A percentile compares a stretch with the other conserved stretches of the same genome.
These are phyloP conservation scores for Recurvomyces mirabilis DNA, from an alignment of 495 filamentous ascomycete species.

Conservation along the genomic window DNA sequence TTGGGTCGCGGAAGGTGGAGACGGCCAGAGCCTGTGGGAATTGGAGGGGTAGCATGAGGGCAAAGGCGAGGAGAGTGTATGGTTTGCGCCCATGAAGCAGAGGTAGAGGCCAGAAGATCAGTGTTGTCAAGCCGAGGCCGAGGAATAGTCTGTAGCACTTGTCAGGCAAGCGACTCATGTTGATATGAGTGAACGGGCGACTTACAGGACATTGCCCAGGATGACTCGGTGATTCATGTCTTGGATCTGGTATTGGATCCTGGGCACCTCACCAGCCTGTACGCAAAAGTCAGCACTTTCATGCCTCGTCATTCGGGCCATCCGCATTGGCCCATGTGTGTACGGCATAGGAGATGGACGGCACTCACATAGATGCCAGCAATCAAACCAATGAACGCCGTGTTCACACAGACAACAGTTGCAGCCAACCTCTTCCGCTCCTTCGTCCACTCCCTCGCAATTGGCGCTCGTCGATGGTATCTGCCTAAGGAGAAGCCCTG, in stretches of 20 bases:
- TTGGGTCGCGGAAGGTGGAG: conserved; percentile 42
- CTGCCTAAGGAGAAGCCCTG: conserved; percentile 22
- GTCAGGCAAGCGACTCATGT: not conserved
- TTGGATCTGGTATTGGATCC: conserved; percentile 60
- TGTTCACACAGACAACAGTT: conserved; percentile 56
- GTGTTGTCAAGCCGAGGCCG: conserved; percentile 54
- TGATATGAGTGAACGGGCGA: not conserved
- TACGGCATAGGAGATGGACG: too few species aligned
- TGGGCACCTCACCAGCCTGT: conserved; percentile 55
- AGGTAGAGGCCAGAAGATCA: conserved; percentile 62
- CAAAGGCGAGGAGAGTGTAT: conserved; percentile 53
- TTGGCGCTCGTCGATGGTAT: conserved; percentile 27
- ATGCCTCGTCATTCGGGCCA: too few species aligned
- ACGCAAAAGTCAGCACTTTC: conserved; percentile 6
- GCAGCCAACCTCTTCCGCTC: conserved; percentile 55
- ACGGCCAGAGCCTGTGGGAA: conserved; percentile 62
- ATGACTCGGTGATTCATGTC: conserved; percentile 54
- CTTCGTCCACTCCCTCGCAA: conserved; percentile 54
- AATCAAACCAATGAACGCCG: conserved; percentile 53
- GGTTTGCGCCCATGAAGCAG: conserved; percentile 68
- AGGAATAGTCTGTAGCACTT: conserved; percentile 40
- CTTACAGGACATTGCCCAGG: conserved; percentile 55
- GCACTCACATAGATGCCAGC: conserved; percentile 57
- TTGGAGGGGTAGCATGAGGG: conserved; percentile 57
- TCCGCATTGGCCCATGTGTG: too few species aligned